Percentiles rank a stretch among this genome's conserved stretches.
These are phyloP conservation scores for Talaromyces marneffei DNA, from an alignment of 2,329 filamentous ascomycete genomes.

Conservation along the genomic window DNA sequence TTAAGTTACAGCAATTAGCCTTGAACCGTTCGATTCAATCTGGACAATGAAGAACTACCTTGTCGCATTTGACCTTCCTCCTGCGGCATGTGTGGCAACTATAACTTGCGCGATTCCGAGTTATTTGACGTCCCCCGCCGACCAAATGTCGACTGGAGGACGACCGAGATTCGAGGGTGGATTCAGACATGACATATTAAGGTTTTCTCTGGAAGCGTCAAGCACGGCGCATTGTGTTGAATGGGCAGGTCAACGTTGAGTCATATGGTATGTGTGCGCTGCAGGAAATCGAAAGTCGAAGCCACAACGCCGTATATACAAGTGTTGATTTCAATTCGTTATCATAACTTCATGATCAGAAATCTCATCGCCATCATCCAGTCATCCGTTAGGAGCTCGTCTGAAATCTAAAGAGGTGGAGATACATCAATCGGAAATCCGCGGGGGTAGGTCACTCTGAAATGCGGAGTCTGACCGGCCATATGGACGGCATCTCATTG, in stretches of 20 bases:
- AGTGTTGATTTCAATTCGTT: background rate
- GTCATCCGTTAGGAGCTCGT: background rate
- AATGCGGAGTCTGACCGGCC: slow-evolving; percentile 1
- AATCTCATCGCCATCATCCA: background rate
- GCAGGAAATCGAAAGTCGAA: background rate
- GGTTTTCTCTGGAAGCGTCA: background rate
- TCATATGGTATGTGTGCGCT: background rate
- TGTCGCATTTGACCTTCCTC: slow-evolving; percentile 46
- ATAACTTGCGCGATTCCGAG: slow-evolving; percentile 43
- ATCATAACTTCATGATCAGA: background rate
- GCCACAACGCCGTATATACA: background rate
- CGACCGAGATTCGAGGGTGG: background rate
- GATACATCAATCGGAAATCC: background rate
- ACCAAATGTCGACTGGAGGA: background rate
- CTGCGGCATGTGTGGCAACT: slow-evolving; percentile 43
- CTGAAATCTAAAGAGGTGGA: background rate
- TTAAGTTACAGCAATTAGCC: background rate
- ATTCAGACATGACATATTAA: slow-evolving; percentile 6
- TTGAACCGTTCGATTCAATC: background rate
- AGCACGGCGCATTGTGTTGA: background rate
- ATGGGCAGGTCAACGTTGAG: background rate
- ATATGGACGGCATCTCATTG: background rate
- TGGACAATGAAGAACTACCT: slow-evolving; percentile 20
- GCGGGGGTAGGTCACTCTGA: background rate
- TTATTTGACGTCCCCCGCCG: slow-evolving; percentile 38